Evolutionary conservation across 2,329 filamentous ascomycete genomes (phyloP), one percentile per base, ranked within the genome.

Genomic region (Epichloe baconii): DNA sequence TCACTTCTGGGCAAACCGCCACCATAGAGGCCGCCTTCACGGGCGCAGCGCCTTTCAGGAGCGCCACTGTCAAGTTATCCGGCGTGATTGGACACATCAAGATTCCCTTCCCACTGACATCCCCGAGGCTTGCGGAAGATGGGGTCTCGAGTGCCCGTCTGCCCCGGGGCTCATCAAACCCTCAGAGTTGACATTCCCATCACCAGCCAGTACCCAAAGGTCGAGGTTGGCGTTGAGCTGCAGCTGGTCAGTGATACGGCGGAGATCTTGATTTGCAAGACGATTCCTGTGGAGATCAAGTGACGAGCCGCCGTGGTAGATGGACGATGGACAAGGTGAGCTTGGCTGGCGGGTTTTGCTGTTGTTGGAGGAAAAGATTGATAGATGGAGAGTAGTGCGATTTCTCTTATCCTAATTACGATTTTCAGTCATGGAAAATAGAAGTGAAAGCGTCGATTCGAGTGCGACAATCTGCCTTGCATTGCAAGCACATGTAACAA

Each of bases 91-190:
- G 37, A 34, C 10, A 21, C 2, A 3, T 26, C 14, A 34, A 31
- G 10, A 4, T 47, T 35, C 42, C 42, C 21, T 43, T 52, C 7
- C 47, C 43, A 3, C 19, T 52, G 23, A 11, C 14, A 6, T 43
- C 37, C 10, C 43, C 3, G 51, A 49, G 8, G 51, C 51, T 12
- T 52, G 47, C 23, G 47, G 34, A 5, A 49, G 37, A 35, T 52
- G 51, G 51, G 51, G 51, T 3, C 37, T 52, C 35, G 34, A 43
- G 36, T 52, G 51, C 35, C 51, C 51, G 3, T 41, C 47, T 21
- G 12, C 26, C 5, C 43, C 19, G 42, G 47, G n/a, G 37, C 26
- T 14, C 47, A 23, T 4, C 51, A 49, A 36, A 47, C 47, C 7
- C 41, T 52, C 19, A 47, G 43, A 5, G 7, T 49, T 7, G 31